A percentile compares a stretch with the other conserved stretches of the same genome.
Evolutionary conservation across 78 protist species (phyloP).

Genomic region (Planoprotostelium fungivorum): DNA sequence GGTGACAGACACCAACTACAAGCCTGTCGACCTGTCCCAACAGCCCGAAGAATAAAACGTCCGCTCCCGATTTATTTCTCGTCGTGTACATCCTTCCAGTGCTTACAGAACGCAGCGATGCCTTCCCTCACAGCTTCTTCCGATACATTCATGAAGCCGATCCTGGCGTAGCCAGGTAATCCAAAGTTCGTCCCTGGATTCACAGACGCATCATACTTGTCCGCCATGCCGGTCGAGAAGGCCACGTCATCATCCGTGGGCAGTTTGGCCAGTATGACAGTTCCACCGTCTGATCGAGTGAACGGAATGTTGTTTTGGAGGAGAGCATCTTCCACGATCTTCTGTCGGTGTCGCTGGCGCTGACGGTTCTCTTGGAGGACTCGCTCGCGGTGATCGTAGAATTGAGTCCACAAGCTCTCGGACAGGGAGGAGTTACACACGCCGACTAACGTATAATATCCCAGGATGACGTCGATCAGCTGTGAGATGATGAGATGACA

Average conservation of each 20-base stretch:
- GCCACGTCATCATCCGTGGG: background rate
- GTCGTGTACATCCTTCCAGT: no score
- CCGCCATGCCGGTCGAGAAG: background rate
- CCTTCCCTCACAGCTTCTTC: background rate
- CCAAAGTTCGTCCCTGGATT: background rate
- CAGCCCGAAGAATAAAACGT: no score
- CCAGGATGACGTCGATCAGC: background rate
- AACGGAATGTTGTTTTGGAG: background rate
- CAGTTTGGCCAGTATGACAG: background rate
- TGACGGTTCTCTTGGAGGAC: background rate
- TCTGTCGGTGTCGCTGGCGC: background rate
- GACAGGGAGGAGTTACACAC: background rate
- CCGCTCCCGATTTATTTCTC: no score
- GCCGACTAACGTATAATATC: background rate
- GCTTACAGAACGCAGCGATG: background rate
- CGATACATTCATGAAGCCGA: background rate
- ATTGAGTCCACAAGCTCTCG: background rate
- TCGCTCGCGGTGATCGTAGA: background rate
- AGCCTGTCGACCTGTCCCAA: no score
- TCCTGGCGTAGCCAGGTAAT: background rate
- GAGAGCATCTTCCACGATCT: background rate
- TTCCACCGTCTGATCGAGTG: background rate
- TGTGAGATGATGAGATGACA: background rate
- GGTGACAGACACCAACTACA: no score
- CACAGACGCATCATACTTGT: background rate